Percentiles rank a stretch among this genome's conserved stretches.
Conservation (phyloP, 352 stramenopile species). For the Plasmopara halstedii region DNA sequence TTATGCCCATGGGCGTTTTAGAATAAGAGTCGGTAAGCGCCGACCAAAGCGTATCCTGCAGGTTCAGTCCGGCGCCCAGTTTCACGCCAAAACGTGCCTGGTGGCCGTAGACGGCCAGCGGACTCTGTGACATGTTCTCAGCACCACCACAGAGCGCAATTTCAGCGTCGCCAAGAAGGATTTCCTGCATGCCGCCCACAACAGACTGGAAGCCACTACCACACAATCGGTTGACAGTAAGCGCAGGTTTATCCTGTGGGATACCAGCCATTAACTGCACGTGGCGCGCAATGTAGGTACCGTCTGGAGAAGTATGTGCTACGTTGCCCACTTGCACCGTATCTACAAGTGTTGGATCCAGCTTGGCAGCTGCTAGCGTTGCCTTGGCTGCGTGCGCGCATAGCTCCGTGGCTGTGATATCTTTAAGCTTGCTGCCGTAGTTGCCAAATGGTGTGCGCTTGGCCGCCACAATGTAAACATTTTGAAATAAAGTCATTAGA, state of each 20-base stretch:
- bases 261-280: slow-evolving; percentile 89
- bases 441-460: slow-evolving; percentile 94
- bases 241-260: slow-evolving; percentile 82
- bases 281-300: slow-evolving; percentile 93
- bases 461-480: slow-evolving; percentile 93
- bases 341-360: slow-evolving; percentile 89
- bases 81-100: slow-evolving; percentile 89
- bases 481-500: slow-evolving; percentile 43
- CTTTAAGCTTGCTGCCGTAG: slow-evolving; percentile 93
- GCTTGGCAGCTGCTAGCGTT: slow-evolving; percentile 55
- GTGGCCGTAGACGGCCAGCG: slow-evolving; percentile 89
- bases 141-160: slow-evolving; percentile 88
- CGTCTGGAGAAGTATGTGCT: slow-evolving; percentile 90
- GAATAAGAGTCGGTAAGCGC: slow-evolving; percentile 94
- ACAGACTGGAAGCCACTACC: slow-evolving; percentile 96
- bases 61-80: slow-evolving; percentile 88
- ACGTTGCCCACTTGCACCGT: slow-evolving; percentile 95
- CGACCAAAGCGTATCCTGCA: slow-evolving; percentile 95
- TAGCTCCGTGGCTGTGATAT: slow-evolving; percentile 88
- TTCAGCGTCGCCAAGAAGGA: slow-evolving; percentile 84
- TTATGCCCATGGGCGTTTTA: slow-evolving; percentile 96
- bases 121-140: slow-evolving; percentile 96
- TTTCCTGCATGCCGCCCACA: slow-evolving; percentile 87
- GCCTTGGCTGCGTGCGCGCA: slow-evolving; percentile 82
- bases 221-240: slow-evolving; percentile 98